Percentiles rank a stretch among this genome's conserved stretches.
phyloP scores from a whole-genome alignment of 1,284 basidiomycete genomes.

The Puccinia coronata region DNA sequence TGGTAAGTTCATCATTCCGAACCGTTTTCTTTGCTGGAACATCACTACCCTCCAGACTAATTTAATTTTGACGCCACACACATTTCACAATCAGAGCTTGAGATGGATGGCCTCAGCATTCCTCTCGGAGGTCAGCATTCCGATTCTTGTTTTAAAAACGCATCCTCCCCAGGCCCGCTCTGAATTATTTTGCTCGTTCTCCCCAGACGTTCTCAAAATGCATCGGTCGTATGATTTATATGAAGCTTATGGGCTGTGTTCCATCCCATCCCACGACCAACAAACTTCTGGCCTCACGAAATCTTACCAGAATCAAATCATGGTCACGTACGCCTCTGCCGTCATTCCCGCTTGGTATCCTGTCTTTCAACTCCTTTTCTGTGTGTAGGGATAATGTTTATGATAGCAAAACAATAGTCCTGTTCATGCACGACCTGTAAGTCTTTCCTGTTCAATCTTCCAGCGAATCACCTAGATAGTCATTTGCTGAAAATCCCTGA shows the following conservation, averaged over 20 bases:
- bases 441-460: conserved; percentile 55
- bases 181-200: not conserved
- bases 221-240: conserved; percentile 79
- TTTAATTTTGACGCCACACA: not conserved
- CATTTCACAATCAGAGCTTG: conserved; percentile 50
- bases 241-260: conserved; percentile 71
- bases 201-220: conserved; percentile 73
- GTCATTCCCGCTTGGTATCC: conserved; percentile 12
- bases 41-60: not conserved
- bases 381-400: conserved; percentile 66
- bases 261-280: conserved; percentile 72
- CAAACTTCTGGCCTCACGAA: conserved; percentile 65
- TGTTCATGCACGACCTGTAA: conserved; percentile 89
- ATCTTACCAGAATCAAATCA: conserved; percentile 74
- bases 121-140: conserved; percentile 51
- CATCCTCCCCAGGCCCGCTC: not conserved
- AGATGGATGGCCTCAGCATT: conserved; percentile 53
- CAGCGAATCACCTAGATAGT: not conserved
- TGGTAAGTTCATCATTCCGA: conserved; percentile 50
- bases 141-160: not conserved
- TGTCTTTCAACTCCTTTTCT: not conserved
- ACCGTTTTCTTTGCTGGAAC: conserved; percentile 35
- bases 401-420: conserved; percentile 67
- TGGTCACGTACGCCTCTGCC: conserved; percentile 71
- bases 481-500: not conserved